phyloP scores from a whole-genome alignment of 768 basidiomycete species.

The Russula sp. region DNA sequence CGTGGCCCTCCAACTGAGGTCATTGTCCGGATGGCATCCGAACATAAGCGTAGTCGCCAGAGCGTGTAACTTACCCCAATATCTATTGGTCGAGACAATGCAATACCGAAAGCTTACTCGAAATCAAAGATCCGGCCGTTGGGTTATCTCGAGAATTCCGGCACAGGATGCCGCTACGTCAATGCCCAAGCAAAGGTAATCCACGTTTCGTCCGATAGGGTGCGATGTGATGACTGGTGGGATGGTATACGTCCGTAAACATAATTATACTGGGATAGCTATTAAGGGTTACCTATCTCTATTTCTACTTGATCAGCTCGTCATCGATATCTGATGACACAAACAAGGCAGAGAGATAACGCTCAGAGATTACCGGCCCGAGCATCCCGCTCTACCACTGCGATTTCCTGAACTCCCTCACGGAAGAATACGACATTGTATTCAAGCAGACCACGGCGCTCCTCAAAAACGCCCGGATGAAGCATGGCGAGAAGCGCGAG shows the following conservation, averaged over 20 bases:
- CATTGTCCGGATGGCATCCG: background rate
- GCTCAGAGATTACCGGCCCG: slow-evolving; percentile 24
- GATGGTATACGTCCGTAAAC: slow-evolving; percentile 2
- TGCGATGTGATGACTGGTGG: background rate
- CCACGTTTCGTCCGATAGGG: background rate
- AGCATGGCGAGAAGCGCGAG: slow-evolving; percentile 67
- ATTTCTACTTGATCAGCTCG: background rate
- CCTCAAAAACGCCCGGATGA: slow-evolving; percentile 66
- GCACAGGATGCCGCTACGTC: background rate
- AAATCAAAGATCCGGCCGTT: background rate
- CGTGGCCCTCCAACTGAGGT: background rate
- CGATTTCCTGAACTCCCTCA: slow-evolving; percentile 78
- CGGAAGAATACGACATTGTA: slow-evolving; percentile 85
- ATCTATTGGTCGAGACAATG: background rate
- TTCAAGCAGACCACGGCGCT: slow-evolving; percentile 69
- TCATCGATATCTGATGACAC: background rate
- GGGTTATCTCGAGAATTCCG: background rate
- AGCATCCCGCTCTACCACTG: slow-evolving; percentile 61
- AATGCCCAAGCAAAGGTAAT: background rate
- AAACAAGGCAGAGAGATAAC: background rate
- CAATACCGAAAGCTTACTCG: background rate
- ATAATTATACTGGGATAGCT: slow-evolving; percentile 2
- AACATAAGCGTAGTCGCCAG: background rate
- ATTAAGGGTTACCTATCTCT: background rate
- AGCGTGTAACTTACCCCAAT: slow-evolving; percentile 6